Conservation (phyloP, 2,329 filamentous ascomycete species). For the Nemania abortiva region DNA sequence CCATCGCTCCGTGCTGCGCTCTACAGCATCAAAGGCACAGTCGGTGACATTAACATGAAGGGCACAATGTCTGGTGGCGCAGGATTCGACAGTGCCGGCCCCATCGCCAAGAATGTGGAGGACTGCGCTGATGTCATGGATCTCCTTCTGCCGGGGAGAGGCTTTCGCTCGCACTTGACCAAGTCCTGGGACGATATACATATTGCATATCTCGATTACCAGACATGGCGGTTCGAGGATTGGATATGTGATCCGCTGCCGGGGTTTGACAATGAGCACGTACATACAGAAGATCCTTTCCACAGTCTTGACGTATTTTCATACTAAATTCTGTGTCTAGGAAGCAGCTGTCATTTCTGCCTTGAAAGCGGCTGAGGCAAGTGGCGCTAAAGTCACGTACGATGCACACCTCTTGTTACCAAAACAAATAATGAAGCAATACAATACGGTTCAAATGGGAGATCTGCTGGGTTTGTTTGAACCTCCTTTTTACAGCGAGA, state of each 20-base stretch:
- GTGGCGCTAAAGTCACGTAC: no score
- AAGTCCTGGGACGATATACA: background rate
- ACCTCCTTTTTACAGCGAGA: background rate
- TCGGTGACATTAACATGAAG: background rate
- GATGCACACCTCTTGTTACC: no score
- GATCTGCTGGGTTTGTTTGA: slow-evolving; percentile 6
- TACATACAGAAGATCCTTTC: no score
- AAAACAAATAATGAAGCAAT: no score
- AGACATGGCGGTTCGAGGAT: no score
- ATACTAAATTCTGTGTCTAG: no score
- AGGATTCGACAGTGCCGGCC: background rate
- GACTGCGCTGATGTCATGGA: background rate
- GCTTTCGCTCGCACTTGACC: background rate
- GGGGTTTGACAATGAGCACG: no score
- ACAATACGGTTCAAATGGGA: no score
- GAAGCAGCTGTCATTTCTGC: no score
- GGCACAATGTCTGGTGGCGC: background rate
- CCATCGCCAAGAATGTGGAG: background rate
- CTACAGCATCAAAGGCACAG: background rate
- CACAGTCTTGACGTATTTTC: no score
- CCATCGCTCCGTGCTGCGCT: background rate
- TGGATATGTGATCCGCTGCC: no score
- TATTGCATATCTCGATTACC: background rate
- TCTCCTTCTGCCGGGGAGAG: background rate
- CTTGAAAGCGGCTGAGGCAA: no score